Evolutionary conservation across 2,329 filamentous ascomycete genomes (phyloP).

Genomic region (Meredithiella fracta): DNA sequence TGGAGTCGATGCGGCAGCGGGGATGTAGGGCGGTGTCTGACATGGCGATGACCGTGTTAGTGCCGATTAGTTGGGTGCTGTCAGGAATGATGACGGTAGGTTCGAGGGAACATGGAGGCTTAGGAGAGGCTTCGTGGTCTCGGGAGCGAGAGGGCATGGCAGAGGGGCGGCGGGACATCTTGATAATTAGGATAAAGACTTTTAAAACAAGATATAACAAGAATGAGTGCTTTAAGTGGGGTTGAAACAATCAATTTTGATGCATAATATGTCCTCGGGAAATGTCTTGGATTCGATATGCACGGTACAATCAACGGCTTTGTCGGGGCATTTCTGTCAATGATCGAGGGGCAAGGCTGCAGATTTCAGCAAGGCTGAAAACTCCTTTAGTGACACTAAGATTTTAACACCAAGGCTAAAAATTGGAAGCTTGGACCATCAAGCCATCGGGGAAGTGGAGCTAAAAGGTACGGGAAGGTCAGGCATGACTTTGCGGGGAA

Average conservation of each 20-base stretch:
- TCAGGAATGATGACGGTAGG: slow-evolving; percentile 45
- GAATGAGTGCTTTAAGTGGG: too few species aligned
- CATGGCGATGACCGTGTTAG: slow-evolving; percentile 61
- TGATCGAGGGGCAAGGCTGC: slow-evolving; percentile 10
- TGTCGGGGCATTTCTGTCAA: not conserved
- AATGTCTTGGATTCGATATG: too few species aligned
- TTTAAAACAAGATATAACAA: too few species aligned
- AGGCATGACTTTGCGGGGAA: not conserved
- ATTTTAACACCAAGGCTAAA: not conserved
- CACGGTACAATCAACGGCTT: not conserved
- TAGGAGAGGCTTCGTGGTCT: slow-evolving; percentile 29
- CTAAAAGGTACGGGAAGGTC: slow-evolving; percentile 9
- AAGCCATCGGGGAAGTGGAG: not conserved
- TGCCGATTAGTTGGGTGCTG: slow-evolving; percentile 48
- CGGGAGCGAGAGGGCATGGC: slow-evolving; percentile 36
- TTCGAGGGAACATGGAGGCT: slow-evolving; percentile 45
- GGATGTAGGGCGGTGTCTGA: slow-evolving; percentile 75
- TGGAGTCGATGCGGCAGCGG: slow-evolving; percentile 61
- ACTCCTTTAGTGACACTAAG: not conserved
- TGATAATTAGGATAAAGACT: not conserved
- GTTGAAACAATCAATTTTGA: too few species aligned
- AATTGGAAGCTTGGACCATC: slow-evolving; percentile 7
- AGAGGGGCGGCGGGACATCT: slow-evolving; percentile 34
- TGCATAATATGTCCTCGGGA: not conserved
- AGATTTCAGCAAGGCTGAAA: slow-evolving; percentile 10